Evolutionary conservation across 1,284 basidiomycete species (phyloP), one percentile per base, ranked within the genome.

Genomic region (Afroboletus lepidellus): DNA sequence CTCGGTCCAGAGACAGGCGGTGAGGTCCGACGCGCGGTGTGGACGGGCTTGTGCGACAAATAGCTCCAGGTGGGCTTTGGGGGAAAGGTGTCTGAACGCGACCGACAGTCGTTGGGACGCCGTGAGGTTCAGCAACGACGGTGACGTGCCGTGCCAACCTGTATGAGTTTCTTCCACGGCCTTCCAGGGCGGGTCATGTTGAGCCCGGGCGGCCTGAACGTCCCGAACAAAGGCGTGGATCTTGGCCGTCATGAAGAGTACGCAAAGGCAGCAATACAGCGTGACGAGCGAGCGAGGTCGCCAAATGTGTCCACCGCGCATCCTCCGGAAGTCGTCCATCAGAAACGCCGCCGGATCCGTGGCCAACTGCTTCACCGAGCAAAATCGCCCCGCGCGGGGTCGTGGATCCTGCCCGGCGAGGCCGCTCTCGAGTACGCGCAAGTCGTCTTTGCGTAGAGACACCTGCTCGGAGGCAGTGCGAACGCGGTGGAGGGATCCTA

Each of bases 1-100:
- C 16, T 73, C 70, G 18, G 69, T 59, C 83, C 83, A 84, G 7
- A 81, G 59, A 61, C 81, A 84, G 32, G 79, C 80, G 1, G 80
- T 74, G 15, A 78, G 62, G 58, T 63, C 48, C 55, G 62, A 48
- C 34, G 52, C 15, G 23, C 34, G 9, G 38, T 33, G 18, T 13
- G 43, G 50, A 27, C 38, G 52, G 2, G 55, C 51, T 56, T 58
- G 51, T 55, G 65, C 24, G 55, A 64, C 37, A 54, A 65, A 57
- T 49, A 62, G 51, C 60, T 61, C 53, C 57, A 67, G 32, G 59
- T 70, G 71, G 8, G 57, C 55, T 41, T 50, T 59, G 11, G 61
- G 63, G 3, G 57, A 42, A 32, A 60, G 59, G 15, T 48, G 50
- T 37, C 50, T 57, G 43, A 57, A 60, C 27, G 59, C 44, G 18